Conservation (phyloP, 2,329 filamentous ascomycete species). For the Cryphonectria naterciae region DNA sequence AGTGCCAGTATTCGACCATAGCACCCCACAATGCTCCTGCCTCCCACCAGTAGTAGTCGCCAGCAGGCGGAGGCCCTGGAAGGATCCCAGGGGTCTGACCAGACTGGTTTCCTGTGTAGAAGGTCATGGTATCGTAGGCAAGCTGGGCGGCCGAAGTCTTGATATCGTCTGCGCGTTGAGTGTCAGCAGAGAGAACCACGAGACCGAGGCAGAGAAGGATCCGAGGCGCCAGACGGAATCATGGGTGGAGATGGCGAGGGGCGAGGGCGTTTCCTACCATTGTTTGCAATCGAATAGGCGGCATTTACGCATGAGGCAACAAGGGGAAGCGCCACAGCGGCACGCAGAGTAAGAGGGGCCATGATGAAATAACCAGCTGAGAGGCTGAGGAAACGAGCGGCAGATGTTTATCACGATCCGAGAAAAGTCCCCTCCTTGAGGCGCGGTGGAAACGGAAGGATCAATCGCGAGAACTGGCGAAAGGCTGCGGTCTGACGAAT, state of each 20-base stretch:
- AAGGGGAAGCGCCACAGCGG: conserved; percentile 22
- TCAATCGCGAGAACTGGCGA: neutral
- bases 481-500: neutral
- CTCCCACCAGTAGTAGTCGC: conserved; percentile 77
- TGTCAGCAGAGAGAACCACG: conserved; percentile 15
- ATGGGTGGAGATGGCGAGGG: neutral
- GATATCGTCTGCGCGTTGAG: conserved; percentile 47
- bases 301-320: conserved; percentile 21
- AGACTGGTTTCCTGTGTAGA: conserved; percentile 54
- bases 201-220: conserved; percentile 12
- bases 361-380: conserved; percentile 10
- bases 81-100: conserved; percentile 58
- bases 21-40: conserved; percentile 70
- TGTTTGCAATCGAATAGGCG: conserved; percentile 24
- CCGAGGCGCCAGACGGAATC: conserved; percentile 12
- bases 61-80: conserved; percentile 56
- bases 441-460: neutral
- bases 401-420: conserved; percentile 1
- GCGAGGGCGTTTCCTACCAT: conserved; percentile 17
- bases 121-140: conserved; percentile 54
- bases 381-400: conserved; percentile 17
- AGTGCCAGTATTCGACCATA: conserved; percentile 71
- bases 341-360: conserved; percentile 18
- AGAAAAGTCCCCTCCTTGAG: neutral
- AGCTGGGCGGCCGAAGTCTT: conserved; percentile 50